Base-by-base conservation (phyloP, 2,329 filamentous ascomycete species). In the Exophiala phaeomuriformis region DNA sequence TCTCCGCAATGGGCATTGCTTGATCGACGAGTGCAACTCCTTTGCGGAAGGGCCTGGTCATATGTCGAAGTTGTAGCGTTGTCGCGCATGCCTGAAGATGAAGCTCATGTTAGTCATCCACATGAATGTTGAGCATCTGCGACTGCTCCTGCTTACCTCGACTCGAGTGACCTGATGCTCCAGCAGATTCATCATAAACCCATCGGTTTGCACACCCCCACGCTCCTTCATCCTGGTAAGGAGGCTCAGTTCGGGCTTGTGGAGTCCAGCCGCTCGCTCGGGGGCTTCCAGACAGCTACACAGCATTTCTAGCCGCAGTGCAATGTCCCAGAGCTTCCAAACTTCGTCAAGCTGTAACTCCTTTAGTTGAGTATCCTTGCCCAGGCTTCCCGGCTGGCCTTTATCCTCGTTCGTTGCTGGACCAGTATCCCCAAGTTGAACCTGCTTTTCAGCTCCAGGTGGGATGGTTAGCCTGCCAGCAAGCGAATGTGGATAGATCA, bases 141-240 rank as follows among this genome's bases (percentile, higher is more conserved):
- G 19, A 28, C n/a, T 41, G 7, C n/a, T 12, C 72, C 84, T 71
- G 72, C 84, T 71, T 76, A 94, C 90, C 83, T 98, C 93, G 68
- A 98, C 94, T 65, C 93, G 83, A 68, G 87, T 90, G 63, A 98
- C 86, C 77, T 96, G 90, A 67, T 97, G 90, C 68, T 95, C 90
- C 69, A 97, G 80, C 65, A 98, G 89, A 65, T 88, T 90, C 52
- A 95, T 72, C 70, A 97, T 74, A 70, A 95, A 91, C 49, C 82
- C 78, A 75, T 97, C 93, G 30, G 90, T 89, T 50, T 96, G 81
- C 67, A 96, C 90, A 7, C 88, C 89, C 47, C 87, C 88, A 40
- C 84, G 73, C 53, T 77, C 75, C 68, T 82, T 85, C 72, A 85
- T 82, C 59, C 79, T 75, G 65, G 95, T 89, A 61, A 96, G 73